These are phyloP conservation scores for Ichthyophthirius multifiliis DNA, from an alignment of 169 alveolate species.

Conservation along the genomic window DNA sequence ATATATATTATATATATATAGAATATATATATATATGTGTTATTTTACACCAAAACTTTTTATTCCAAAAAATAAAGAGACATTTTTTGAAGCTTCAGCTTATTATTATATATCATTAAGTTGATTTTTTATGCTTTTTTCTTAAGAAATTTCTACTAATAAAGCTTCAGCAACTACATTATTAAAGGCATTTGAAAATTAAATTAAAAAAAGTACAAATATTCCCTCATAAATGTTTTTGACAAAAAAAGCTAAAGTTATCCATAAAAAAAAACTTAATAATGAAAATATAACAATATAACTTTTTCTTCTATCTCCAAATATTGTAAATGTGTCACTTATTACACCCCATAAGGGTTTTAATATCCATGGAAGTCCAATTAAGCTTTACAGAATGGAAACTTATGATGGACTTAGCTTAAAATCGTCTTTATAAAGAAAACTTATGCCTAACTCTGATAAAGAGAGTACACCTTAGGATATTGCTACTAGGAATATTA, in stretches of 20 bases:
- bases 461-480: slow-evolving; percentile 23
- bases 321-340: slow-evolving; percentile 72
- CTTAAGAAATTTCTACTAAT: slow-evolving; percentile 36
- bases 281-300: slow-evolving; percentile 60
- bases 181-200: slow-evolving; percentile 57
- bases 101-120: neutral
- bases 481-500: neutral
- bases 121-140: slow-evolving; percentile 8
- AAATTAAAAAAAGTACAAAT: slow-evolving; percentile 39
- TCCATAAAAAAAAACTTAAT: slow-evolving; percentile 51
- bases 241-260: slow-evolving; percentile 34
- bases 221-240: slow-evolving; percentile 26
- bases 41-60: slow-evolving; percentile 86
- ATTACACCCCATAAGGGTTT: slow-evolving; percentile 85
- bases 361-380: slow-evolving; percentile 75
- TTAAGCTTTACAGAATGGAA: slow-evolving; percentile 49
- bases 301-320: slow-evolving; percentile 70
- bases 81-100: slow-evolving; percentile 76
- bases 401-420: slow-evolving; percentile 69
- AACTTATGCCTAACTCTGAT: slow-evolving; percentile 50
- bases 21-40: too few species aligned
- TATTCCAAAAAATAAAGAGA: slow-evolving; percentile 89
- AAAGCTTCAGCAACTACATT: slow-evolving; percentile 74
- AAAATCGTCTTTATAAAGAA: slow-evolving; percentile 64
- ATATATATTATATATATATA: too few species aligned